Percentiles rank a stretch among this genome's conserved stretches.
phyloP scores from a whole-genome alignment of 2,329 filamentous ascomycete species.

The Sarocladium strictum region DNA sequence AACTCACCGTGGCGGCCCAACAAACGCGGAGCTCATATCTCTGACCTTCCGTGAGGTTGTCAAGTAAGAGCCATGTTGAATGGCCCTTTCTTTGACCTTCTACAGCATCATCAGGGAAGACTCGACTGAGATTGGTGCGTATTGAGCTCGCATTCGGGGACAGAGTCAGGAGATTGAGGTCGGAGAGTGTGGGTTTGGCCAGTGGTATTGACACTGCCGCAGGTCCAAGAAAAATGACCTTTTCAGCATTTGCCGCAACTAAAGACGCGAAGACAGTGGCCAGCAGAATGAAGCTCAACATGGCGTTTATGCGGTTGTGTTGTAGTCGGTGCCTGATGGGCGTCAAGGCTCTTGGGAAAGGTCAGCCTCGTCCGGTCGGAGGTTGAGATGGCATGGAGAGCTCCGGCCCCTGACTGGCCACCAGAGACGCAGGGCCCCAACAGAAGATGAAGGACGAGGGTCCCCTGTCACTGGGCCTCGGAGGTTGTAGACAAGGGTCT shows the following conservation, averaged over 20 bases:
- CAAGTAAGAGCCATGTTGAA: constrained; percentile 74
- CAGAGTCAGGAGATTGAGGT: constrained; percentile 60
- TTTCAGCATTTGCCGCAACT: constrained; percentile 72
- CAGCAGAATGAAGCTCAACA: constrained; percentile 3
- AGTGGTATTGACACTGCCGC: constrained; percentile 45
- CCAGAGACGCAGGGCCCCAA: not conserved
- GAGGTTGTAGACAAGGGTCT: not conserved
- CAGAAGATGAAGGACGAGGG: not conserved
- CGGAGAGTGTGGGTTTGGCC: constrained; percentile 31
- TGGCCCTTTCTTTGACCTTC: constrained; percentile 37
- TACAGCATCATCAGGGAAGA: constrained; percentile 52
- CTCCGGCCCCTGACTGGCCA: not conserved
- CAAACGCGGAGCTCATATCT: constrained; percentile 90
- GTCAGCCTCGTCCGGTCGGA: not conserved
- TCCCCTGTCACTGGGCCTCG: not conserved
- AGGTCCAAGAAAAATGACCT: constrained; percentile 80
- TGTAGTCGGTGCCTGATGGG: constrained; percentile 2
- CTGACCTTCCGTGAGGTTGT: constrained; percentile 60
- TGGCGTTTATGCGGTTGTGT: not conserved
- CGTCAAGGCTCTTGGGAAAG: not conserved
- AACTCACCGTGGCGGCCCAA: constrained; percentile 86
- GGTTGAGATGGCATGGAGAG: not conserved
- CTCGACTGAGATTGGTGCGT: constrained; percentile 58
- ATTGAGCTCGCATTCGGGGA: constrained; percentile 50
- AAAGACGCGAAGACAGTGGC: constrained; percentile 8